A percentile compares a stretch with the other conserved stretches of the same genome.
Conservation (phyloP, 2,329 filamentous ascomycete species). For the Pyrenophora graminea region DNA sequence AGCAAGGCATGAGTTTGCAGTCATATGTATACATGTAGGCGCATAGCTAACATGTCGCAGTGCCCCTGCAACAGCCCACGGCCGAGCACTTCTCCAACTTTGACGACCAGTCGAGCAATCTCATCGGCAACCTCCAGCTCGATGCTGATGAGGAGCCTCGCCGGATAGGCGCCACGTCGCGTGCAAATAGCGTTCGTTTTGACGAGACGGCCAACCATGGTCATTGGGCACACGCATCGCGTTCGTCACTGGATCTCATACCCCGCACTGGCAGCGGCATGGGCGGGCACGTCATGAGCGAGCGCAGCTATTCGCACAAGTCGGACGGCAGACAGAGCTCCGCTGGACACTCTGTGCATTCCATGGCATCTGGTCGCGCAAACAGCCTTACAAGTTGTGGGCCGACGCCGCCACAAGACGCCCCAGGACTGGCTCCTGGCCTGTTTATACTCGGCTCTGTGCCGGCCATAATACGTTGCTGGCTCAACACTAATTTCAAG, state of each 20-base stretch:
- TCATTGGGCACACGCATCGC: constrained; percentile 81
- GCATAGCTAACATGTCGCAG: constrained; percentile 52
- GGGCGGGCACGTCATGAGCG: constrained; percentile 78
- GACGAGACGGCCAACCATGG: constrained; percentile 93
- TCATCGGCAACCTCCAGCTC: constrained; percentile 79
- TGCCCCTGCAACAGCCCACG: constrained; percentile 77
- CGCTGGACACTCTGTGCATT: constrained; percentile 80
- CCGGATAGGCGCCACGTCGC: constrained; percentile 81
- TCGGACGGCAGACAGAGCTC: constrained; percentile 95
- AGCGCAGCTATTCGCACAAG: constrained; percentile 90
- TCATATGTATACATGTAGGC: background rate
- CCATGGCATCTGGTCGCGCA: constrained; percentile 75
- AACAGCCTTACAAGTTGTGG: constrained; percentile 73
- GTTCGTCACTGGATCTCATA: constrained; percentile 81
- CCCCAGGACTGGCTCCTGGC: constrained; percentile 77
- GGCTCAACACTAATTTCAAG: constrained; percentile 88
- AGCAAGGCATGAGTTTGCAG: constrained; percentile 69
- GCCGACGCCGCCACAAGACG: constrained; percentile 75
- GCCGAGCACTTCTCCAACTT: constrained; percentile 87
- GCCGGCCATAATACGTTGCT: constrained; percentile 93
- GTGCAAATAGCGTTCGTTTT: constrained; percentile 96
- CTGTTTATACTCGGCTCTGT: constrained; percentile 85
- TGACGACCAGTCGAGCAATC: constrained; percentile 79
- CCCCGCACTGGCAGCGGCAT: constrained; percentile 80
- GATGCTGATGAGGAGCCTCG: constrained; percentile 87